These are phyloP conservation scores for Evernia prunastri DNA, from an alignment of 495 filamentous ascomycete genomes.

Conservation along the genomic window DNA sequence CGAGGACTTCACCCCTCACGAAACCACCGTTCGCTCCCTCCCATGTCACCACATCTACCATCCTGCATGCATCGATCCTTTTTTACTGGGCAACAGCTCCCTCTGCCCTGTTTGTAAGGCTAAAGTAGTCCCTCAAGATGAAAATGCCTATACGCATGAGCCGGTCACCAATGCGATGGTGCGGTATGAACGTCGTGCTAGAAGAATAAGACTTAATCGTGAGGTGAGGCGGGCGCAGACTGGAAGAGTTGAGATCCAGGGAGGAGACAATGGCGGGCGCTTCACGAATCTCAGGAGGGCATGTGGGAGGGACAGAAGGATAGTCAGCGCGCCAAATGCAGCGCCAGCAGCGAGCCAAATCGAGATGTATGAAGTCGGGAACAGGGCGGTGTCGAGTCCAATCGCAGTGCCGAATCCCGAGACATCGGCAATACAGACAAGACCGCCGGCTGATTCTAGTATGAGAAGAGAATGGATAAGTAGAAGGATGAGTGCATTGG, in stretches of 20 bases:
- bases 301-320: conserved; percentile 6
- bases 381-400: conserved; percentile 1
- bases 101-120: conserved; percentile 86
- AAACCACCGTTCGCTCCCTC: conserved; percentile 70
- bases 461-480: conserved; percentile 10
- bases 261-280: neutral
- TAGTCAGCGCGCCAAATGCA: neutral
- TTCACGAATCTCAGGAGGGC: conserved; percentile 5
- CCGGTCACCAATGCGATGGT: conserved; percentile 80
- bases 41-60: conserved; percentile 90
- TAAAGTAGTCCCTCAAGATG: conserved; percentile 49
- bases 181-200: conserved; percentile 52
- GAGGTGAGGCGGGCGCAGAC: neutral
- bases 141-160: conserved; percentile 55
- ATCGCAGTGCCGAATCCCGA: neutral
- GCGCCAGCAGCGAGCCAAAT: conserved; percentile 14
- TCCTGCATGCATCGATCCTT: conserved; percentile 77
- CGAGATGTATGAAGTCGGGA: conserved; percentile 8
- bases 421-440: neutral
- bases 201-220: conserved; percentile 18
- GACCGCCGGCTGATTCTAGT: neutral
- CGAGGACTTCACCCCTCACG: conserved; percentile 63
- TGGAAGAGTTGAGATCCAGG: neutral
- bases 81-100: conserved; percentile 61
- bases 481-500: conserved; percentile 1